These are phyloP conservation scores for Chlamydomonas asymmetrica DNA, from an alignment of 139 green algal genomes.

Conservation along the genomic window DNA sequence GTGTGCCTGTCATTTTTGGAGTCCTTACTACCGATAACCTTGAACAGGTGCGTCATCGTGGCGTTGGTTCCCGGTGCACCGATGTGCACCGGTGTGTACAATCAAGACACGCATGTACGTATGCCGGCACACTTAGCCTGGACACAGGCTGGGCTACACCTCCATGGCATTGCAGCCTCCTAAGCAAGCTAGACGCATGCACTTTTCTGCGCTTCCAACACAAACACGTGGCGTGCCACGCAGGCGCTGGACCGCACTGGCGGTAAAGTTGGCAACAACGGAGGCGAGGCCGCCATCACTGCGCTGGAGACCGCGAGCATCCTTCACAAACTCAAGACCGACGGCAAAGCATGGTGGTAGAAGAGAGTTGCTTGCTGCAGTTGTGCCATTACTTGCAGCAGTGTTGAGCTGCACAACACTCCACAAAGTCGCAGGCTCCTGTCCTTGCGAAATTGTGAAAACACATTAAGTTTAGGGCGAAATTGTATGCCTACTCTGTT, in stretches of 20 bases:
- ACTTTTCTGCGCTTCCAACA: neutral
- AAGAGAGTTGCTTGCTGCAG: no score
- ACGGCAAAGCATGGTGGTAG: slow-evolving; percentile 54
- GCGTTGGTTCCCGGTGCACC: no score
- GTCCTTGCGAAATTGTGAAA: no score
- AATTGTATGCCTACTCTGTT: no score
- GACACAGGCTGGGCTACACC: neutral
- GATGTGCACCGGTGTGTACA: neutral
- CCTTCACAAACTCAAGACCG: slow-evolving; percentile 51
- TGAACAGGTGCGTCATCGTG: slow-evolving; percentile 81
- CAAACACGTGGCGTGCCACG: no score
- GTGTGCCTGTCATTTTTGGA: slow-evolving; percentile 92
- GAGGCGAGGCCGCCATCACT: slow-evolving; percentile 83
- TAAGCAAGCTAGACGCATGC: neutral
- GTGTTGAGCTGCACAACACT: no score
- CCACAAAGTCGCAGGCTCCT: no score
- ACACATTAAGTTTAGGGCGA: no score
- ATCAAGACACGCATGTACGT: neutral
- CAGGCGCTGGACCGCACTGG: slow-evolving; percentile 93
- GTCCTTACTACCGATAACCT: slow-evolving; percentile 94
- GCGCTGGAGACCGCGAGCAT: slow-evolving; percentile 89
- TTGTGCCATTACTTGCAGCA: no score
- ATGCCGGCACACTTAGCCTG: neutral
- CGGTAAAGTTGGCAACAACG: slow-evolving; percentile 97
- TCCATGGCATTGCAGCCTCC: neutral